These are phyloP conservation scores for Sugiyamaella mastotermitis DNA, from an alignment of 805 yeast genomes.

Conservation along the genomic window DNA sequence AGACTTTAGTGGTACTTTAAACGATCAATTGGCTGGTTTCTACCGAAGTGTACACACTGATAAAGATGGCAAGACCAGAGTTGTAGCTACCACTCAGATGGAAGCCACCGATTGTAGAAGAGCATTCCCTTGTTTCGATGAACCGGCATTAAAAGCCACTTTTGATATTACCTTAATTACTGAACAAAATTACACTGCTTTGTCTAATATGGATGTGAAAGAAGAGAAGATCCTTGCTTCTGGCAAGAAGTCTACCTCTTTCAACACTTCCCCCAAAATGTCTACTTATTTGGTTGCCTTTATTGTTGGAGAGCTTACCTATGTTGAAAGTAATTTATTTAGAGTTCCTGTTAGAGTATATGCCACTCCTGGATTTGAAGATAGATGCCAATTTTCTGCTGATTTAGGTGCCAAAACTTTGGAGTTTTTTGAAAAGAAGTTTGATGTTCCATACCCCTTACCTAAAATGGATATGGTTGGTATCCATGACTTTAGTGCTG, in stretches of 20 bases:
- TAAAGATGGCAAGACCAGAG: conserved; percentile 45
- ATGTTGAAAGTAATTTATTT: conserved; percentile 50
- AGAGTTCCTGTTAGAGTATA: conserved; percentile 63
- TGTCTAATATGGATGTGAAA: conserved; percentile 62
- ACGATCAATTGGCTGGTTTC: conserved; percentile 69
- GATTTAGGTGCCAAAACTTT: conserved; percentile 60
- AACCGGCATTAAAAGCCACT: conserved; percentile 63
- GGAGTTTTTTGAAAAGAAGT: conserved; percentile 57
- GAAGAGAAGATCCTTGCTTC: conserved; percentile 32
- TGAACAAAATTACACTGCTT: conserved; percentile 45
- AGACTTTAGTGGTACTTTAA: conserved; percentile 49
- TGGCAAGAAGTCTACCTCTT: conserved; percentile 41
- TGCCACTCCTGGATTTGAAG: conserved; percentile 61
- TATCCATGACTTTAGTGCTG: conserved; percentile 72
- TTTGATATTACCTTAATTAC: conserved; percentile 55
- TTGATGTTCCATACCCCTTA: conserved; percentile 68
- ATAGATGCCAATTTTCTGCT: conserved; percentile 56
- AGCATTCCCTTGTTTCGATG: conserved; percentile 74
- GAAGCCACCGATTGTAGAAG: conserved; percentile 75
- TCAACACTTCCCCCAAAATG: conserved; percentile 67
- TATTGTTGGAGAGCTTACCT: conserved; percentile 60
- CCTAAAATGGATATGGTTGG: conserved; percentile 79
- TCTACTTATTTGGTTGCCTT: conserved; percentile 71
- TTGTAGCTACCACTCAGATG: conserved; percentile 63
- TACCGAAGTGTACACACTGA: conserved; percentile 58